phyloP scores from a whole-genome alignment of 1,284 basidiomycete genomes.

The Tausonia pullulans region DNA sequence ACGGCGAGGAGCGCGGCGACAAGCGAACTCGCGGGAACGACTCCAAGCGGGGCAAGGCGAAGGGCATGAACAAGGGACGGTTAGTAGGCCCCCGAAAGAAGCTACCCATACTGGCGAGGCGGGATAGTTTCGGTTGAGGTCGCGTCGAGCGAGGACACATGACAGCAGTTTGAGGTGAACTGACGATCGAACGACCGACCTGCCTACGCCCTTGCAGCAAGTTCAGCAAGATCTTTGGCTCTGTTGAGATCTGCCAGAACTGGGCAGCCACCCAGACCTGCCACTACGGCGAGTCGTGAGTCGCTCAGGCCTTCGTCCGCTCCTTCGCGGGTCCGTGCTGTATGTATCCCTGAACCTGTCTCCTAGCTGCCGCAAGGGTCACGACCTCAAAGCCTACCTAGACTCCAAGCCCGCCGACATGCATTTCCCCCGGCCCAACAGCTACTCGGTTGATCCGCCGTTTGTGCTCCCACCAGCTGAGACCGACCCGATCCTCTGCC shows the following conservation, averaged over 20 bases:
- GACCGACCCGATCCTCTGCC: constrained; percentile 41
- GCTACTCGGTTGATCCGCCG: constrained; percentile 40
- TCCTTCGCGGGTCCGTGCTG: background rate
- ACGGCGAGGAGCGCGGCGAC: constrained; percentile 25
- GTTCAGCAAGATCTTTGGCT: constrained; percentile 59
- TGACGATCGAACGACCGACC: too few relatives aligned
- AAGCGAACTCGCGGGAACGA: constrained; percentile 19
- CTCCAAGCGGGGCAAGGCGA: constrained; percentile 39
- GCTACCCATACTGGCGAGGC: background rate
- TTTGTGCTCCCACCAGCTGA: constrained; percentile 38
- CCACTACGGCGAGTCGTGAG: constrained; percentile 52
- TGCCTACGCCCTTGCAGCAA: background rate
- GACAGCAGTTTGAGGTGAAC: too few relatives aligned
- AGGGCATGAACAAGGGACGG: constrained; percentile 67
- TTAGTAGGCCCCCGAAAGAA: background rate
- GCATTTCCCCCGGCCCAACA: constrained; percentile 41
- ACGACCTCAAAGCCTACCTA: constrained; percentile 68
- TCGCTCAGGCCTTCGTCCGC: constrained; percentile 14
- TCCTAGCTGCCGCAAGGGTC: constrained; percentile 66
- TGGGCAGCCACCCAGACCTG: constrained; percentile 53
- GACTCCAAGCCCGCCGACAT: constrained; percentile 64
- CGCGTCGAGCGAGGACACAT: too few relatives aligned
- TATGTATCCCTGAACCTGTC: background rate
- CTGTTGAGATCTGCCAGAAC: constrained; percentile 62
- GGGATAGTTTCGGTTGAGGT: background rate